Percentiles rank a stretch among this genome's conserved stretches.
Conservation (phyloP, 2,329 filamentous ascomycete species). For the Epichloe typhina region DNA sequence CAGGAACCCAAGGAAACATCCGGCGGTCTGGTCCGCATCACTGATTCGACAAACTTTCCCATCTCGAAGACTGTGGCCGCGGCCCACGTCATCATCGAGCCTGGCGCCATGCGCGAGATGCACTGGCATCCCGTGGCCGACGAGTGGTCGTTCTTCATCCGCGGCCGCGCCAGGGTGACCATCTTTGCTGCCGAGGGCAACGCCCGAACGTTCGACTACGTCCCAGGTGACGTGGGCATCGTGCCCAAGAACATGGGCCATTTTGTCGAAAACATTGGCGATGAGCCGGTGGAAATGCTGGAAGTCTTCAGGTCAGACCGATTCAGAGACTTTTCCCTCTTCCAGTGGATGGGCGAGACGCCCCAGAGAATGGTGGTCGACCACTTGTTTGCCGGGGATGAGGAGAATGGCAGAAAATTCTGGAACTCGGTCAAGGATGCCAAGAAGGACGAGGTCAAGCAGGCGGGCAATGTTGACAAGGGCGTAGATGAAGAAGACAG, state of each 20-base stretch:
- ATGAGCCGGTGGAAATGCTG: constrained; percentile 61
- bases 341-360: constrained; percentile 65
- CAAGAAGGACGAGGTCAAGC: constrained; percentile 40
- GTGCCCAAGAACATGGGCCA: constrained; percentile 68
- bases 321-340: constrained; percentile 60
- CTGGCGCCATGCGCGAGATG: constrained; percentile 63
- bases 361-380: constrained; percentile 53
- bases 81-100: constrained; percentile 57
- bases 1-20: constrained; percentile 52
- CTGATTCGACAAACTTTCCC: constrained; percentile 64
- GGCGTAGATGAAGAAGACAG: not conserved
- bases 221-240: constrained; percentile 62
- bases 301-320: constrained; percentile 62
- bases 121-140: constrained; percentile 74
- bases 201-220: constrained; percentile 64
- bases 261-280: constrained; percentile 71
- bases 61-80: constrained; percentile 62
- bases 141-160: constrained; percentile 71
- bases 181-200: constrained; percentile 58
- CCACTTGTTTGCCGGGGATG: constrained; percentile 50
- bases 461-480: not conserved
- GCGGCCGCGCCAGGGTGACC: constrained; percentile 57
- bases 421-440: constrained; percentile 47
- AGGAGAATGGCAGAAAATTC: constrained; percentile 48
- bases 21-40: constrained; percentile 60